Evolutionary conservation across 768 basidiomycete genomes (phyloP).

Genomic region (Boletus reticulatus): DNA sequence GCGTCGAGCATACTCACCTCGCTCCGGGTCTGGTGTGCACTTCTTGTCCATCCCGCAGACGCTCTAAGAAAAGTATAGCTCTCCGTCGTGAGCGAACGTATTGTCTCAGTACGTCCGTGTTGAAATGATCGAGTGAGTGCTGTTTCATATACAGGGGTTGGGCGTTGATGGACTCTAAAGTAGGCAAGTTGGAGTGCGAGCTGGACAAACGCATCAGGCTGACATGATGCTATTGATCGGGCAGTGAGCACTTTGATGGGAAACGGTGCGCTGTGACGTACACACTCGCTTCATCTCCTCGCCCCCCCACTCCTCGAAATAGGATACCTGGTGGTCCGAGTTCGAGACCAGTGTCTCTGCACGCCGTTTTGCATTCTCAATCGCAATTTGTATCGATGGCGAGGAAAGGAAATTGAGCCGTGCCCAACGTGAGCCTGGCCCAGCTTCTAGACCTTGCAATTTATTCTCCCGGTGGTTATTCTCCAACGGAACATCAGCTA

Average conservation of each 20-base stretch:
- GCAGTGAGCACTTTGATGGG: neutral
- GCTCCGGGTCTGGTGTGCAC: neutral
- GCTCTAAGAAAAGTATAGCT: slow-evolving; percentile 55
- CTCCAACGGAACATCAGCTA: slow-evolving; percentile 39
- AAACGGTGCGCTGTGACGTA: slow-evolving; percentile 34
- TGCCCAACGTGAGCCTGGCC: slow-evolving; percentile 43
- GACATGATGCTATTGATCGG: slow-evolving; percentile 41
- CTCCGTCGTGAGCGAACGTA: slow-evolving; percentile 71
- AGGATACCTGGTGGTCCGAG: slow-evolving; percentile 81
- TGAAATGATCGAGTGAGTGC: slow-evolving; percentile 84
- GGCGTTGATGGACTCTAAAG: slow-evolving; percentile 71
- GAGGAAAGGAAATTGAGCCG: slow-evolving; percentile 77
- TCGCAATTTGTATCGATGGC: slow-evolving; percentile 52
- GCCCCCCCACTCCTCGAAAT: slow-evolving; percentile 79
- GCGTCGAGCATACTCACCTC: slow-evolving; percentile 10
- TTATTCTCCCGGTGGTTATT: neutral
- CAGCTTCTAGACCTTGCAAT: slow-evolving; percentile 7
- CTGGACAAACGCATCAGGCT: slow-evolving; percentile 87
- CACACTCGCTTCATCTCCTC: slow-evolving; percentile 83
- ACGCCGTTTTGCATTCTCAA: slow-evolving; percentile 52
- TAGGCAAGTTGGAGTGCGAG: slow-evolving; percentile 91
- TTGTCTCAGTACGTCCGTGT: slow-evolving; percentile 87
- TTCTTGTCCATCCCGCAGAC: slow-evolving; percentile 18
- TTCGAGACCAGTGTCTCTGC: slow-evolving; percentile 63
- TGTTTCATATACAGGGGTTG: slow-evolving; percentile 93